Evolutionary conservation across 805 yeast genomes (phyloP), one percentile per base, ranked within the genome.

Genomic region (Candida corydali): DNA sequence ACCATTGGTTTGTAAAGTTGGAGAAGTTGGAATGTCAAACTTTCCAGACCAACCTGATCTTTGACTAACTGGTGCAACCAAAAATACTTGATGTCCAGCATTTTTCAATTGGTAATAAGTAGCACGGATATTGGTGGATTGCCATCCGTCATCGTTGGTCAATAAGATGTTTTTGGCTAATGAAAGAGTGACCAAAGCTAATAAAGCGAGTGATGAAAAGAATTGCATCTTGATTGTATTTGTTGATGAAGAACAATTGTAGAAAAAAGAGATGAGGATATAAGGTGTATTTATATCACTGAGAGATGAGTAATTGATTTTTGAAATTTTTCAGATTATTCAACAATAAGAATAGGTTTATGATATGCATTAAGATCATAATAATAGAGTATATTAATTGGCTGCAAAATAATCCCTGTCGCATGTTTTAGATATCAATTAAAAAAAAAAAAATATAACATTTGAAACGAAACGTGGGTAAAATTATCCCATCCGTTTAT

Each of bases 101-200:
- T 49, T 46, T 18, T 52, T 63, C 42, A 74, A 63, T 24, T 61
- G 73, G 35, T 66, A 55, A 65, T 75, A 76, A 9, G 75, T 54
- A 11, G 80, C 77, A 51, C 81, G 69, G 50, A 76, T 72, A 49
- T 74, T 74, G 32, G 80, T 71, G 4, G 79, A 58, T 3, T 70
- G 73, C 75, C 76, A 76, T 14, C 75, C 70, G 44, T 76, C 82
- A 49, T 76, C 82, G 47, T 76, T 75, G 42, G 80, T 54, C 41
- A 55, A 40, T 32, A 55, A 40, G 36, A 55, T 55, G 35, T 48
- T 55, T 37, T 55, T 55, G 19, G 53, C 52, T 10, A 52, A 22
- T n/a, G 41, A 38, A 28, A 35, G 7, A 22, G 38, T 29, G 20
- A 50, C 24, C 17, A 39, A 36, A 8, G 63, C 63, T 4, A 81